Evolutionary conservation across 371 early-diverging fungal species (phyloP).

Genomic region (Basidiobolus meristosporus): DNA sequence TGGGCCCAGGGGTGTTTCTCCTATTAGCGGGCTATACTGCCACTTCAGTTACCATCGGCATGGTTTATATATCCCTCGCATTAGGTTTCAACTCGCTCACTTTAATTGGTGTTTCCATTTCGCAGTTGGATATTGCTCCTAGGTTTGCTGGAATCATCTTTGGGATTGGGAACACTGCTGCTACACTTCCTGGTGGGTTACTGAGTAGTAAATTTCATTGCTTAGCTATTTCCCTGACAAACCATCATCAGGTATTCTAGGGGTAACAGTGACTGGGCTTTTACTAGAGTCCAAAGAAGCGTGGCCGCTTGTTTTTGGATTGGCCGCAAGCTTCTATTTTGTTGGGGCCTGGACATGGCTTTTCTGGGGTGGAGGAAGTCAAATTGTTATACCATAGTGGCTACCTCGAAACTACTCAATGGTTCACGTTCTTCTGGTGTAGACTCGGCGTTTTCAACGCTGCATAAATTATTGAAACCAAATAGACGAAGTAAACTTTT

Average conservation of each 20-base stretch:
- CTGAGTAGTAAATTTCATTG: no score
- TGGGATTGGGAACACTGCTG: background rate
- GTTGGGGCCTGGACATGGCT: background rate
- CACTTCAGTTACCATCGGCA: background rate
- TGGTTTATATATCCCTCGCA: background rate
- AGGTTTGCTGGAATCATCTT: background rate
- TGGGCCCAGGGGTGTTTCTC: background rate
- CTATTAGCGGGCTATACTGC: background rate
- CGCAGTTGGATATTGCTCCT: conserved; percentile 1
- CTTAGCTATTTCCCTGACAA: no score
- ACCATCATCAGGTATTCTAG: no score
- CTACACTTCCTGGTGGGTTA: background rate
- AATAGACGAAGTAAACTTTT: no score
- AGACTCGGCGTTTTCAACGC: no score
- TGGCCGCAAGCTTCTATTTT: background rate
- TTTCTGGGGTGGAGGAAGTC: background rate
- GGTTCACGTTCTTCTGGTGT: no score
- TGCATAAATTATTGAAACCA: no score
- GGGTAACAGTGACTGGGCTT: background rate
- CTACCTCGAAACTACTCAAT: no score
- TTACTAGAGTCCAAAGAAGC: background rate
- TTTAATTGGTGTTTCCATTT: background rate
- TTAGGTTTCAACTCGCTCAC: background rate
- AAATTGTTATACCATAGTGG: background rate
- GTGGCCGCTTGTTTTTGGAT: background rate